These are phyloP conservation scores for Elaeis guineensis DNA, from an alignment of 176 grass and related monocot species.

Conservation along the genomic window DNA sequence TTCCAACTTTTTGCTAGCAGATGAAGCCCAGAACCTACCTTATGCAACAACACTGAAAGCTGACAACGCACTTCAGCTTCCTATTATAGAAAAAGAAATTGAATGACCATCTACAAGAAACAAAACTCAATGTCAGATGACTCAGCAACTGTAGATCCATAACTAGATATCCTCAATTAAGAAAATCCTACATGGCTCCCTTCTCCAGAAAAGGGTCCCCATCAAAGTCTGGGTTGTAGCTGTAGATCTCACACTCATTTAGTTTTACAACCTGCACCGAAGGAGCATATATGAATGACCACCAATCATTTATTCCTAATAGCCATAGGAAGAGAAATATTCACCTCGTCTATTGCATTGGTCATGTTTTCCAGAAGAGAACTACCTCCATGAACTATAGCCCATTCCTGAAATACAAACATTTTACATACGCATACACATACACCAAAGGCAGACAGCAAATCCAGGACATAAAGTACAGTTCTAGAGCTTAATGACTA, in stretches of 20 bases:
- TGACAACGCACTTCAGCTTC: conserved; percentile 86
- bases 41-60: conserved; percentile 72
- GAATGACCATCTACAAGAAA: conserved; percentile 69
- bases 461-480: not conserved
- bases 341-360: conserved; percentile 86
- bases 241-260: conserved; percentile 81
- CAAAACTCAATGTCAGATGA: conserved; percentile 6
- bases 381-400: conserved; percentile 40
- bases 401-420: conserved; percentile 57
- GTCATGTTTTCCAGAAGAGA: conserved; percentile 84
- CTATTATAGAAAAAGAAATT: conserved; percentile 96
- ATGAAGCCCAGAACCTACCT: conserved; percentile 35
- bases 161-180: not conserved
- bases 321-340: not conserved
- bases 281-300: conserved; percentile 1
- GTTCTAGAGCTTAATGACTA: too few species aligned
- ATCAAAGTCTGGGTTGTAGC: conserved; percentile 86
- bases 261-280: conserved; percentile 75
- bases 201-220: conserved; percentile 74
- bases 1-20: not conserved
- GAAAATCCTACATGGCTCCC: conserved; percentile 64
- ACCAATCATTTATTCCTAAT: not conserved
- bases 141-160: too few species aligned
- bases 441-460: not conserved
- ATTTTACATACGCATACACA: not conserved